Base-by-base conservation (phyloP, 495 filamentous ascomycete genomes). In the Paragyromitra xinjiangensis region DNA sequence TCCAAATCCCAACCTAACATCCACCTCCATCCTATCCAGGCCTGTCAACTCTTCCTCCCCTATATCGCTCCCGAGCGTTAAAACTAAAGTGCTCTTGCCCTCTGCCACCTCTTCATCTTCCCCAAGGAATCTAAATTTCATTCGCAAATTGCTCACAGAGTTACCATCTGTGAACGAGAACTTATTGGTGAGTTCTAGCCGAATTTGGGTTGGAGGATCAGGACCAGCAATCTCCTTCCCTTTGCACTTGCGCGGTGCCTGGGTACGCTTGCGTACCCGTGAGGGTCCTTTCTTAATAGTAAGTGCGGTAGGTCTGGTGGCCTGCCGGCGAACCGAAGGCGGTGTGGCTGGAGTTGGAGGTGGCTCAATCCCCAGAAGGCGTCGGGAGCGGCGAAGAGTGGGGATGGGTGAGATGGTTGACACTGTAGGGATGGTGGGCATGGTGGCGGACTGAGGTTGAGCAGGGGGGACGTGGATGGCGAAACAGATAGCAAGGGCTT, bases 51-150 rank as follows among this genome's bases (percentile, higher is more conserved):
- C 24, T 0, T 12, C 8, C 7, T 2, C 53, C 9, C 0, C 14
- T 3, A 61, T 45, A 29, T 69, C 53, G 5, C 24, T 37, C 7
- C 53, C 67, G 6, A 69, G 53, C 1, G 24, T 7, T 34, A 69
- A 12, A 11, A 22, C 7, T 16, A 59, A n/a, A 1, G 39, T 48
- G 1, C 39, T 69, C 53, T 3, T 44, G 22, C 53, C 39, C 7
- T 37, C 53, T 8, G 37, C 61, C 4, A 0, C 14, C 12, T 37
- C 48, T 6, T 61, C 4, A 1, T 14, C 40, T 12, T 69, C 53
- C 16, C 19, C 14, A 7, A 69, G 39, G 24, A 12, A 61, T 19
- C 16, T 61, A n/a, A 69, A 69, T 24, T 39, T 53, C 67, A 69
- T 61, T 8, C 16, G 40, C 22, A 69, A 16, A 14, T 22, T 42